Percentiles rank a stretch among this genome's conserved stretches.
Conservation (phyloP, 768 basidiomycete species). For the Mycena haematopus region DNA sequence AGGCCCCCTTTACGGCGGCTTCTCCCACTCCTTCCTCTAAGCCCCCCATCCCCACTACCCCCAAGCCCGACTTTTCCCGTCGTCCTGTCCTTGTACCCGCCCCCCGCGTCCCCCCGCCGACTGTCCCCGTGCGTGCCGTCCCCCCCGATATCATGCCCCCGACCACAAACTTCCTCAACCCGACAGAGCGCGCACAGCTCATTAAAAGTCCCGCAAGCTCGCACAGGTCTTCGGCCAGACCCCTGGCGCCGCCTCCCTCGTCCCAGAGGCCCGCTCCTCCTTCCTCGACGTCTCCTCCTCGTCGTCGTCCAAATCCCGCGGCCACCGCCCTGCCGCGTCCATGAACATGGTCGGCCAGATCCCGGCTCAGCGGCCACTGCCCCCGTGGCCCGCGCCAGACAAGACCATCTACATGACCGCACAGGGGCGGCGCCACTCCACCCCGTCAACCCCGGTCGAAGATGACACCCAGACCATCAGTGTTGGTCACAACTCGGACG, state of each 20-base stretch:
- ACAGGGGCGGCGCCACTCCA: constrained; percentile 47
- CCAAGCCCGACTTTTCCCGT: constrained; percentile 51
- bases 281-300: constrained; percentile 32
- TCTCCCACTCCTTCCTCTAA: constrained; percentile 40
- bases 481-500: constrained; percentile 17
- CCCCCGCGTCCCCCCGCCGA: constrained; percentile 4
- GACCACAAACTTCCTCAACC: constrained; percentile 70
- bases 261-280: constrained; percentile 36
- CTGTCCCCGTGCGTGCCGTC: constrained; percentile 20
- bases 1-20: constrained; percentile 27
- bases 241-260: constrained; percentile 53
- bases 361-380: constrained; percentile 23
- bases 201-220: constrained; percentile 79
- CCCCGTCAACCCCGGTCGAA: constrained; percentile 33
- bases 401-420: constrained; percentile 36
- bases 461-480: constrained; percentile 37
- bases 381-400: constrained; percentile 43
- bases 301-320: not conserved
- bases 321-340: constrained; percentile 39
- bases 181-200: constrained; percentile 73
- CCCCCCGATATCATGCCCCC: constrained; percentile 51
- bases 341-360: constrained; percentile 35
- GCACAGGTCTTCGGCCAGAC: constrained; percentile 80
- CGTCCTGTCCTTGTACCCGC: constrained; percentile 13
- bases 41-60: constrained; percentile 52